Evolutionary conservation across 208 protist genomes (phyloP), one percentile per base, ranked within the genome.

Genomic region (Angomonas deanei): DNA sequence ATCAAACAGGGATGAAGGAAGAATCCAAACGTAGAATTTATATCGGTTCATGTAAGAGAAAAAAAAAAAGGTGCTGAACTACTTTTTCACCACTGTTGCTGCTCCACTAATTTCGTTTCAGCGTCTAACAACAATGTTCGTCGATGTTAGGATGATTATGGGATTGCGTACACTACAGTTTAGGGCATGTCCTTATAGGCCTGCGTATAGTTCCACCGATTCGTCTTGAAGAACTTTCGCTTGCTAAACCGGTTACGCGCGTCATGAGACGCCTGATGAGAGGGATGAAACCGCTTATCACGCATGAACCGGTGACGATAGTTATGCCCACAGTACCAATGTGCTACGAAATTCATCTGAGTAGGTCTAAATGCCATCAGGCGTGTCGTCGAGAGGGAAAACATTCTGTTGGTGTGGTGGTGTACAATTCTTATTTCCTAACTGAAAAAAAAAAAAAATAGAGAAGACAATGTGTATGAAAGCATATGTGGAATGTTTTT

Each of bases 121-220:
- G n/a, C n/a, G n/a, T n/a, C n/a, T n/a, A 50, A n/a, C 4, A n/a
- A 19, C 17, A 50, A 50, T 42, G 31, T 49, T 21, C 11, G 52
- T 58, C 5, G 11, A 46, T 46, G 33, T 42, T 19, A 17, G 33
- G 4, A 23, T 52, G 26, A 27, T 55, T 64, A 38, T 70, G 13
- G 27, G 0, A 56, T 31, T 30, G 10, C 47, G 31, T 19, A 33
- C 5, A 30, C 6, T 23, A 1, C 17, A 33, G 3, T 10, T 74
- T 68, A 95, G 42, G 89, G 89, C 89, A 95, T 95, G 52, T 95
- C 89, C 66, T 88, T 85, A 71, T 95, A 95, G 10, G 89, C 89
- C 76, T 92, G 89, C 31, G 81, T 83, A 68, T 95, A 95, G 68
- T 95, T 95, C 86, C 89, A 95, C 8, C 89, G 68, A 62, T 95